A percentile compares a stretch with the other conserved stretches of the same genome.
Conservation (phyloP, 2,329 filamentous ascomycete species). For the Pestalotiopsis sp. region DNA sequence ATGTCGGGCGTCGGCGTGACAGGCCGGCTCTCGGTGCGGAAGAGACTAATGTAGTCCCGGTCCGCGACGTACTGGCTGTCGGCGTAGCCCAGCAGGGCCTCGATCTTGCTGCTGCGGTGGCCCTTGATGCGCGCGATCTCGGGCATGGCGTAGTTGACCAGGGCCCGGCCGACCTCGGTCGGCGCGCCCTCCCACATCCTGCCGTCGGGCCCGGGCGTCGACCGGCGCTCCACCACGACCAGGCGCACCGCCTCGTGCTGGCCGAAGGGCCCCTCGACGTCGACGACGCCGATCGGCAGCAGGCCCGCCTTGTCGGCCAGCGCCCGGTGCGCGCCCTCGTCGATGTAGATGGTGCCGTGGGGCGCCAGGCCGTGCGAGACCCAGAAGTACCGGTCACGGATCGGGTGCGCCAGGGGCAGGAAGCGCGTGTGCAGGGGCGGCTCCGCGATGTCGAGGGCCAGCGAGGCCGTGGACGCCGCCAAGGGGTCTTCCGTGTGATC, state of each 20-base stretch:
- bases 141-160: slow-evolving; percentile 89
- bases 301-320: slow-evolving; percentile 83
- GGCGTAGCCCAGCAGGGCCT: slow-evolving; percentile 80
- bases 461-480: slow-evolving; percentile 44
- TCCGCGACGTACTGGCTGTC: slow-evolving; percentile 94
- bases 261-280: slow-evolving; percentile 84
- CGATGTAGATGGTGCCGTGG: slow-evolving; percentile 90
- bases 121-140: slow-evolving; percentile 88
- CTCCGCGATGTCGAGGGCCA: slow-evolving; percentile 39
- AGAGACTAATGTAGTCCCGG: slow-evolving; percentile 84
- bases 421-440: slow-evolving; percentile 89
- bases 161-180: slow-evolving; percentile 79
- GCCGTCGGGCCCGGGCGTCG: slow-evolving; percentile 38
- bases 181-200: slow-evolving; percentile 54
- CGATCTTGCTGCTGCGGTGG: slow-evolving; percentile 79
- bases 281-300: slow-evolving; percentile 86
- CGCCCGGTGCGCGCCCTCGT: slow-evolving; percentile 83
- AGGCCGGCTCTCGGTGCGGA: slow-evolving; percentile 56
- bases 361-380: slow-evolving; percentile 88
- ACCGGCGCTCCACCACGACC: slow-evolving; percentile 71
- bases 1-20: slow-evolving; percentile 44
- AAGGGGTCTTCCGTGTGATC: slow-evolving; percentile 37
- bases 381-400: slow-evolving; percentile 96
- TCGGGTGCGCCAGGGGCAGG: slow-evolving; percentile 79
- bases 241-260: slow-evolving; percentile 92